Evolutionary conservation across 176 grass and related monocot genomes (phyloP), one percentile per base, ranked within the genome.

Genomic region (Elaeis guineensis): DNA sequence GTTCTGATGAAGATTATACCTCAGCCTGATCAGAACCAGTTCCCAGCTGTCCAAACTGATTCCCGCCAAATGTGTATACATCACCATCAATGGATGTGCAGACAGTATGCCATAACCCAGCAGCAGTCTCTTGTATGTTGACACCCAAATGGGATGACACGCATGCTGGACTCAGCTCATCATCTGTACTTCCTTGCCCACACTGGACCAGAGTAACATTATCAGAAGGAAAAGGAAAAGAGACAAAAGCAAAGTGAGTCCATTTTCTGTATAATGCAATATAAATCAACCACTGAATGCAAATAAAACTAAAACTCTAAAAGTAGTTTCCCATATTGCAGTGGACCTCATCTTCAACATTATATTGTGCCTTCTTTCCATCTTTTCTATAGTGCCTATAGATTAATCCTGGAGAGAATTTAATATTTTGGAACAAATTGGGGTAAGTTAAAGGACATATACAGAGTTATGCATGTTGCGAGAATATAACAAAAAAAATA

Each of bases 1-100:
- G 29, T 30, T 30, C 29, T 30, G 4, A 30, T 30, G 24, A 4
- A 70, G 26, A 23, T 17, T 57, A 25, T 75, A 98, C 93, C 88
- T 98, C 93, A 64, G 88, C 82, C 75, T 98, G 93, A 78, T 98
- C 87, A 86, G 88, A 98, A 67, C 88, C 85, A 64, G 79, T 79
- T 20, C 93, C 88, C 24, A 98, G 88, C 80, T 92, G 87, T 8
- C 93, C 93, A 26, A 98, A 98, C 66, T 98, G 23, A 23, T 23
- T 23, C 23, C 23, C 23, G 3, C 23, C 23, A 29, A 98, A 98
- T 12, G 93, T 83, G 75, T 92, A 98, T 16, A 98, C 81, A 89
- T 23, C 76, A 0, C 87, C 93, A 83, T 92, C 93, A 30, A 78
- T 58, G 25, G 93, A 92, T 58, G 85, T 98, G 76, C 88, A 86